Conservation (phyloP, 371 early-diverging fungal species). For the Haplosporangium sp. region DNA sequence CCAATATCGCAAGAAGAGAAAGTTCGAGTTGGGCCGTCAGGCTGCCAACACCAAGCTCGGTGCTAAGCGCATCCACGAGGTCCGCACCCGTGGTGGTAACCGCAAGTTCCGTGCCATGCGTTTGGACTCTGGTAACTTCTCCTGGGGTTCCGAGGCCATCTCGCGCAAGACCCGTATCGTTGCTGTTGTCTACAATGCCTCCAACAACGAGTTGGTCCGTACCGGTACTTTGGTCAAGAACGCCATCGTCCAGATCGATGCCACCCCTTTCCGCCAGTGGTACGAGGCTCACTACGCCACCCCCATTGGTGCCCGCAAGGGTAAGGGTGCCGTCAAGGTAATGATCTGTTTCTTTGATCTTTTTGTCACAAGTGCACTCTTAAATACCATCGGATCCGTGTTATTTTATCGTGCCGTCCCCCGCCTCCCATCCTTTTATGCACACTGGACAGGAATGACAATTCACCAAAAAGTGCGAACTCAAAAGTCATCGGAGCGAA, state of each 20-base stretch:
- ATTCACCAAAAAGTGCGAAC: no score
- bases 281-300: slow-evolving; percentile 95
- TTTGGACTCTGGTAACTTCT: slow-evolving; percentile 97
- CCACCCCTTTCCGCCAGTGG: slow-evolving; percentile 99
- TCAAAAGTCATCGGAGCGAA: not conserved
- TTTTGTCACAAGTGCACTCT: not conserved
- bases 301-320: slow-evolving; percentile 89
- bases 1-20: slow-evolving; percentile 98
- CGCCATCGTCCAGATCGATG: slow-evolving; percentile 98
- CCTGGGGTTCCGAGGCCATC: slow-evolving; percentile 96
- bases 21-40: slow-evolving; percentile 98
- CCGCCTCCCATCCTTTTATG: no score
- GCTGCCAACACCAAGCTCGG: slow-evolving; percentile 98
- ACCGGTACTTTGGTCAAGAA: slow-evolving; percentile 99
- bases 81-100: slow-evolving; percentile 99
- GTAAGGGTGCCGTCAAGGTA: slow-evolving; percentile 63
- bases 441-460: no score
- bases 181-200: slow-evolving; percentile 99
- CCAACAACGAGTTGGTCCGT: slow-evolving; percentile 99
- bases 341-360: slow-evolving; percentile 16
- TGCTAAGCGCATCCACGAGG: slow-evolving; percentile 90
- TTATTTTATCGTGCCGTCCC: no score
- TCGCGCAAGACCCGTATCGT: slow-evolving; percentile 97
- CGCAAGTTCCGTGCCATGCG: slow-evolving; percentile 98
- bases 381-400: no score